A percentile compares a stretch with the other conserved stretches of the same genome.
Conservation (phyloP, 148 eudicot genomes). For the Linanthus parryae region DNA sequence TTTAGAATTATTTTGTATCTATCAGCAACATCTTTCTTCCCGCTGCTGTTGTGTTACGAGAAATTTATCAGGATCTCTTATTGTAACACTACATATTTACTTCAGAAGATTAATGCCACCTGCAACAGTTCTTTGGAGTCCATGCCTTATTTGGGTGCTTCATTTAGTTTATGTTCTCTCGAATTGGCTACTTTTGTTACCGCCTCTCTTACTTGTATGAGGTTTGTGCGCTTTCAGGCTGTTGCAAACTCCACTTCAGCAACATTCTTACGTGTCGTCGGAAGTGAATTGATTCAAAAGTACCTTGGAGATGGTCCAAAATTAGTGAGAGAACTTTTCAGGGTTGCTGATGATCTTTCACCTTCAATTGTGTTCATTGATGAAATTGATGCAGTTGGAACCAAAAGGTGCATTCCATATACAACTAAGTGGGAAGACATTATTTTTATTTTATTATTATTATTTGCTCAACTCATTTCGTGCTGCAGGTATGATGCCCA, state of each 20-base stretch:
- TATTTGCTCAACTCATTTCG: conserved; percentile 1
- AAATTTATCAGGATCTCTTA: no score
- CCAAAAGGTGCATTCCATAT: conserved; percentile 58
- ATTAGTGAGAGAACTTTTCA: conserved; percentile 87
- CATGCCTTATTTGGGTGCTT: no score
- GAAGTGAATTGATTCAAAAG: conserved; percentile 95
- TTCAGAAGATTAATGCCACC: no score
- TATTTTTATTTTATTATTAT: neutral
- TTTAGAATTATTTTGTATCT: no score
- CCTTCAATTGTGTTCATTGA: conserved; percentile 97
- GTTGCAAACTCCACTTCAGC: conserved; percentile 98
- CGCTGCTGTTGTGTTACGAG: no score
- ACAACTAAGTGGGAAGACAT: neutral
- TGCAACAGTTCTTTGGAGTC: no score
- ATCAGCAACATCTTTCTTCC: no score
- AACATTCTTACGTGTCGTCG: conserved; percentile 92
- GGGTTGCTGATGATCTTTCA: conserved; percentile 98
- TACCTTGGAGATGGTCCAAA: conserved; percentile 97
- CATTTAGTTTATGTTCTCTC: no score
- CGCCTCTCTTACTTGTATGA: no score
- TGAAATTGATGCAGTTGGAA: conserved; percentile 96
- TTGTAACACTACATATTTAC: no score
- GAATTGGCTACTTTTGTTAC: no score
- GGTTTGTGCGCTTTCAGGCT: conserved; percentile 42
- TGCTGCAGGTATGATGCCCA: conserved; percentile 85